Evolutionary conservation across 2,329 filamentous ascomycete species (phyloP).

Genomic region (Colletotrichum tropicicola): DNA sequence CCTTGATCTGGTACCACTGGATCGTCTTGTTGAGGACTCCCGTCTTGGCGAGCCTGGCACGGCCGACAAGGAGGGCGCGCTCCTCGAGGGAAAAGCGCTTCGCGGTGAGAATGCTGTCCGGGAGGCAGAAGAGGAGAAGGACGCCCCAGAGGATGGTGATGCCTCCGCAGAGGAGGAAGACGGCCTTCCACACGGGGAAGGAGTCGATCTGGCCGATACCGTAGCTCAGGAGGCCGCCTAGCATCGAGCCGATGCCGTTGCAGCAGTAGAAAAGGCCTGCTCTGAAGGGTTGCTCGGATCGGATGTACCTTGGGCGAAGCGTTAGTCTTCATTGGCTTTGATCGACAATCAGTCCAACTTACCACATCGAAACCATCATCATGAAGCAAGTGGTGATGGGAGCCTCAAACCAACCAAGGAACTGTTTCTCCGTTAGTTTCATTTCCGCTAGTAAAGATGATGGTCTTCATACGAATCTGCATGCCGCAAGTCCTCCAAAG

Average conservation of each 20-base stretch:
- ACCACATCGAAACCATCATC: conserved; percentile 59
- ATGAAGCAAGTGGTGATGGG: conserved; percentile 59
- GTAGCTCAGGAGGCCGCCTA: conserved; percentile 67
- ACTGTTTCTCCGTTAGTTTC: too few species aligned
- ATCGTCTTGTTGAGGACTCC: conserved; percentile 57
- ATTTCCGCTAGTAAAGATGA: not conserved
- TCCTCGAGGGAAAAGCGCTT: conserved; percentile 68
- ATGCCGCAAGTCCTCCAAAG: conserved; percentile 52
- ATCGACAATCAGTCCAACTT: accelerated
- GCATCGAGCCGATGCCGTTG: conserved; percentile 69
- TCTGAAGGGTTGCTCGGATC: conserved; percentile 55
- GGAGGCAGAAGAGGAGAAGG: conserved; percentile 64
- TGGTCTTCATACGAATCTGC: conserved; percentile 42
- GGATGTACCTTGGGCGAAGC: conserved; percentile 45
- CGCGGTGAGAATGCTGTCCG: conserved; percentile 69
- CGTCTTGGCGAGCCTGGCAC: conserved; percentile 58
- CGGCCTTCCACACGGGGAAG: conserved; percentile 62
- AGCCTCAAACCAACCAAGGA: conserved; percentile 55
- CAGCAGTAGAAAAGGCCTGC: conserved; percentile 46
- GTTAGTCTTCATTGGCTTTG: not conserved
- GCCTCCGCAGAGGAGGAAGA: conserved; percentile 67
- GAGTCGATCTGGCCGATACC: conserved; percentile 67
- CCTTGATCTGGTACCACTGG: conserved; percentile 56
- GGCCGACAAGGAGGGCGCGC: conserved; percentile 60
- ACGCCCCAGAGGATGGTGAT: conserved; percentile 65